Percentiles rank a stretch among this genome's conserved stretches.
phyloP scores from a whole-genome alignment of 306 rosid species.

The Malus sieversii region DNA sequence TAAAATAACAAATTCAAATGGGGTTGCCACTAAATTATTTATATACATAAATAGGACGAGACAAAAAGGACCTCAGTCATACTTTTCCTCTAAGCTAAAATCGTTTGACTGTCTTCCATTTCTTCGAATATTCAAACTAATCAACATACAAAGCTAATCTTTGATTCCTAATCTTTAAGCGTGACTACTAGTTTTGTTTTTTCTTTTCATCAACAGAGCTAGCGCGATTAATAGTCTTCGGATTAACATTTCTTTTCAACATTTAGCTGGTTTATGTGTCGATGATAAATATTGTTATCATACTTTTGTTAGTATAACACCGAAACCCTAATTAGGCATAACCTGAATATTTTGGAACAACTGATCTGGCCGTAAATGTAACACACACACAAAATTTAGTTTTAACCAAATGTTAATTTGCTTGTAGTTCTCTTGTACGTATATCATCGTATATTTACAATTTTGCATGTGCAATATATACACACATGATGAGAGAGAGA shows the following conservation, averaged over 20 bases:
- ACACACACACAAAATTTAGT: neutral
- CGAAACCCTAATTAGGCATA: neutral
- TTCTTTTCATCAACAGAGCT: neutral
- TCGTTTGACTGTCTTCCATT: slow-evolving; percentile 8
- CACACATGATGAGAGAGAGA: neutral
- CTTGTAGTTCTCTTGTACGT: neutral
- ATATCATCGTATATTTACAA: too few relatives aligned
- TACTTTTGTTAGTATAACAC: neutral
- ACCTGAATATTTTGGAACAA: neutral
- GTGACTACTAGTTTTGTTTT: slow-evolving; percentile 10
- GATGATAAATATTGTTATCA: neutral
- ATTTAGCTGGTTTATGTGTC: neutral
- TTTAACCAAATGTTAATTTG: neutral
- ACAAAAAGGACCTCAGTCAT: slow-evolving; percentile 4
- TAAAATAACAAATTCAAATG: slow-evolving; percentile 16
- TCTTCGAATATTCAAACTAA: slow-evolving; percentile 25
- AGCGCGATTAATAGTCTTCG: neutral
- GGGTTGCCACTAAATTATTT: neutral
- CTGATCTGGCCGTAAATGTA: neutral
- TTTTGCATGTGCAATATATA: neutral
- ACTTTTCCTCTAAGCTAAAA: slow-evolving; percentile 1
- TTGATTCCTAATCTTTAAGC: slow-evolving; percentile 16
- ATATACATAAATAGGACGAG: neutral
- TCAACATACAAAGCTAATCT: slow-evolving; percentile 18
- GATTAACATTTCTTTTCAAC: neutral